These are phyloP conservation scores for Syzygium grande DNA, from an alignment of 345 rosid genomes.

Conservation along the genomic window DNA sequence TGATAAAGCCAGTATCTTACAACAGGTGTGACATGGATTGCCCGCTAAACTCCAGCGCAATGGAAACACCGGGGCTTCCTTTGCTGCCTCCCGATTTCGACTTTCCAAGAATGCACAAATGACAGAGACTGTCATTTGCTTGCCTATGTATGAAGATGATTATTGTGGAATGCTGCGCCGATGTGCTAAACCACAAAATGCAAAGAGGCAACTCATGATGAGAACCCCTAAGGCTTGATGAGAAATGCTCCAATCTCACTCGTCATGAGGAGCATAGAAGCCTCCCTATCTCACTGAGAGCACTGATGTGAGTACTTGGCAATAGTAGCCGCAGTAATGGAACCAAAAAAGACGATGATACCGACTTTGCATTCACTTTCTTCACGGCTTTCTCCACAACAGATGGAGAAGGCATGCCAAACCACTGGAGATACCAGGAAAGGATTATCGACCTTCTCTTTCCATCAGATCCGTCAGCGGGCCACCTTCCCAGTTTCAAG, in stretches of 20 bases:
- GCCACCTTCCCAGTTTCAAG: constrained; percentile 57
- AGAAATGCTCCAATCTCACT: not conserved
- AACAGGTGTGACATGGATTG: not conserved
- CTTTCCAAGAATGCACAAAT: not conserved
- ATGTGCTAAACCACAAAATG: not conserved
- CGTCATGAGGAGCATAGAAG: constrained; percentile 5
- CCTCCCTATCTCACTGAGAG: constrained; percentile 45
- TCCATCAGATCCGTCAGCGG: constrained; percentile 19
- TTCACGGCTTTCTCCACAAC: constrained; percentile 30
- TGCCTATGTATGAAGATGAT: not conserved
- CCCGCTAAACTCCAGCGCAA: not conserved
- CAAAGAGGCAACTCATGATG: not conserved
- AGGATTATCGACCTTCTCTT: constrained; percentile 31
- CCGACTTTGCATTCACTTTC: constrained; percentile 38
- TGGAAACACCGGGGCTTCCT: not conserved
- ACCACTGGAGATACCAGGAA: constrained; percentile 88
- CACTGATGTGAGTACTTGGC: constrained; percentile 52
- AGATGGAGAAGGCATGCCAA: constrained; percentile 53
- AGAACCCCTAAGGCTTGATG: not conserved
- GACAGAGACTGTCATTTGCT: not conserved
- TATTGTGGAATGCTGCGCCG: not conserved
- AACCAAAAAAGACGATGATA: constrained; percentile 24
- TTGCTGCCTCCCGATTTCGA: not conserved
- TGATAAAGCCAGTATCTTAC: not conserved
- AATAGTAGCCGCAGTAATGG: constrained; percentile 59